Base-by-base conservation (phyloP, 495 filamentous ascomycete genomes). In the Aspergillus asperescens region DNA sequence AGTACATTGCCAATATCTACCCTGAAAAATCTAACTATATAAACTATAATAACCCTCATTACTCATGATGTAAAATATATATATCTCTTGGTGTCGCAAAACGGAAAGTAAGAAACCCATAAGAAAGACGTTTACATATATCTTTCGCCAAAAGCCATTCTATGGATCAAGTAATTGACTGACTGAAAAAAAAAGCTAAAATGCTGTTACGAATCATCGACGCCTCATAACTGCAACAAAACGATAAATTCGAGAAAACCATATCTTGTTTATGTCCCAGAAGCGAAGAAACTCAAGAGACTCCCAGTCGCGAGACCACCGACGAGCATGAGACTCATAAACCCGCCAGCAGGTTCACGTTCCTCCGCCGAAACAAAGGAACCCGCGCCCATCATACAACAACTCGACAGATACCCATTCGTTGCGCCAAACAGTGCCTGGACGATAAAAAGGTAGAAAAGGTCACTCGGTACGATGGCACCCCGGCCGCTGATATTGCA, bases 311-410 rank as follows among this genome's bases (percentile, higher is more conserved):
- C 80, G 70, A 97, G 67, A 1, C 93, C 93, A 19, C 76, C 85
- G 23, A 96, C 87, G 31, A 96, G 77, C 70, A 85, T 87, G 59
- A 95, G 62, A 7, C 88, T 88, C 93, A 98, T 97, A 58, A 96
- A 97, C 6, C 87, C 89, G 28, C 93, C 93, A 7, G 90, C 84
- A 15, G 90, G 89, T 72, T 95, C 89, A 23, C 84, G 77, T 69
- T 97, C 92, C 2, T 82, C 80, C 5, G 81, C 81, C 5, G 81
- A 82, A 16, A 96, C 91, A 77, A 80, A 89, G 54, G 84, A 78
- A 0, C 80, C 81, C 0, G 90, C 86, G 1, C 85, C 87, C 83
- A 97, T 95, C 93, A 99, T 96, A 65, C 83, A 86, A 55, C 77
- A 82, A 35, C 84, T 86, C 3, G 86, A 87, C 7, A 99, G 53